These are phyloP conservation scores for Curvularia verruculosa DNA, from an alignment of 2,329 filamentous ascomycete genomes.

Conservation along the genomic window DNA sequence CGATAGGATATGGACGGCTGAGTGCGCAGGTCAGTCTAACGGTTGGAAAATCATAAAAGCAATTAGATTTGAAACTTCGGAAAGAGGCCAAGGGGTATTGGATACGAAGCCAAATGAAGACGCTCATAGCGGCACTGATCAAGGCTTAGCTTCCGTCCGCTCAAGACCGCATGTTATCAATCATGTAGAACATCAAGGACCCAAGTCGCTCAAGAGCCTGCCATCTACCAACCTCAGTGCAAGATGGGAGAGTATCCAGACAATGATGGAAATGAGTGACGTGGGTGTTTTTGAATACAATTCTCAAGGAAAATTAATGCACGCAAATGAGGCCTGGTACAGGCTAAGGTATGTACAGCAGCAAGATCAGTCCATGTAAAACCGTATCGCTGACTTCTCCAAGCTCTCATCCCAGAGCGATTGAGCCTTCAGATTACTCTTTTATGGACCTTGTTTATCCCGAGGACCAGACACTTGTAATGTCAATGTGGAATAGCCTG, in stretches of 20 bases:
- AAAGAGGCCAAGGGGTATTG: not conserved
- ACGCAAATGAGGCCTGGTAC: conserved; percentile 43
- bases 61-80: not conserved
- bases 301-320: conserved; percentile 30
- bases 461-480: conserved; percentile 33
- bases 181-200: conserved; percentile 8
- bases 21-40: conserved; percentile 19
- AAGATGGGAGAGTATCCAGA: conserved; percentile 36
- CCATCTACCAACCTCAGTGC: conserved; percentile 26
- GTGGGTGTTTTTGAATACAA: conserved; percentile 45
- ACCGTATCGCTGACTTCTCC: not conserved
- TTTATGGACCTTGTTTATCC: conserved; percentile 43
- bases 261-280: conserved; percentile 46
- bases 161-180: conserved; percentile 17
- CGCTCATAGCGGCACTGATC: not conserved
- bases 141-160: conserved; percentile 8
- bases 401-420: conserved; percentile 31
- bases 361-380: not conserved
- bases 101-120: conserved; percentile 4
- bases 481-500: conserved; percentile 41
- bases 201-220: conserved; percentile 4
- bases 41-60: conserved; percentile 29
- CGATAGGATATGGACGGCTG: conserved; percentile 25
- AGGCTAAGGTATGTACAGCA: conserved; percentile 22
- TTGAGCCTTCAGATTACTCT: conserved; percentile 30